phyloP scores from a whole-genome alignment of 441 rosid species.

The Capsella rubella region DNA sequence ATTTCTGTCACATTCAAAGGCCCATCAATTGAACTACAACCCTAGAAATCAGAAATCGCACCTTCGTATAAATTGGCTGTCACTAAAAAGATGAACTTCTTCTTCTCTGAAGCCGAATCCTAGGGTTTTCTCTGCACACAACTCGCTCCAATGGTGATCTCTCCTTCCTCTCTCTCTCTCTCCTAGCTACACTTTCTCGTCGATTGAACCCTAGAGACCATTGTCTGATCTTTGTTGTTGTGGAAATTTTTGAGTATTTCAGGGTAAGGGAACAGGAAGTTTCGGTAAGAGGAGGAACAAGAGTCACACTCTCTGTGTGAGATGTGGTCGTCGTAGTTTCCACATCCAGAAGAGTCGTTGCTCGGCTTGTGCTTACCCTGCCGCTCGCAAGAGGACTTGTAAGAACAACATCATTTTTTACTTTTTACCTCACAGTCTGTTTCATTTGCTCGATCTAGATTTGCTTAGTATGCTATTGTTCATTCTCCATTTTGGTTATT shows the following conservation, averaged over 20 bases:
- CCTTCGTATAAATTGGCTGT: conserved; percentile 23
- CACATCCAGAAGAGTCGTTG: conserved; percentile 71
- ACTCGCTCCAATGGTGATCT: conserved; percentile 41
- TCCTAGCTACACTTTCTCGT: not conserved
- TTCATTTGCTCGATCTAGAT: conserved; percentile 5
- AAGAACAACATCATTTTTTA: not conserved
- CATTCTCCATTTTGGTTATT: not conserved
- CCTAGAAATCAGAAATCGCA: conserved; percentile 32
- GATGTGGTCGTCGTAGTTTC: conserved; percentile 69
- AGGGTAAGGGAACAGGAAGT: conserved; percentile 66
- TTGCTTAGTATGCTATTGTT: not conserved
- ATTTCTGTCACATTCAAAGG: not conserved
- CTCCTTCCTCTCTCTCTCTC: not conserved
- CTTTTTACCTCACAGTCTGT: not conserved
- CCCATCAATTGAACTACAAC: conserved; percentile 25
- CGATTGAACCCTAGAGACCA: not conserved
- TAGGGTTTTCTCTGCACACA: conserved; percentile 36
- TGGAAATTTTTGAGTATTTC: conserved; percentile 21
- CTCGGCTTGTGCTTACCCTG: conserved; percentile 59
- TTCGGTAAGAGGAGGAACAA: conserved; percentile 67
- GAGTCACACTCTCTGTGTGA: conserved; percentile 62
- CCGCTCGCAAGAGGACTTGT: conserved; percentile 62
- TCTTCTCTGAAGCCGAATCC: conserved; percentile 25
- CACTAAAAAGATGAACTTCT: not conserved
- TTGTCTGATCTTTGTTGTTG: conserved; percentile 20